phyloP scores from a whole-genome alignment of 495 filamentous ascomycete genomes.

The Talaromyces borbonicus region DNA sequence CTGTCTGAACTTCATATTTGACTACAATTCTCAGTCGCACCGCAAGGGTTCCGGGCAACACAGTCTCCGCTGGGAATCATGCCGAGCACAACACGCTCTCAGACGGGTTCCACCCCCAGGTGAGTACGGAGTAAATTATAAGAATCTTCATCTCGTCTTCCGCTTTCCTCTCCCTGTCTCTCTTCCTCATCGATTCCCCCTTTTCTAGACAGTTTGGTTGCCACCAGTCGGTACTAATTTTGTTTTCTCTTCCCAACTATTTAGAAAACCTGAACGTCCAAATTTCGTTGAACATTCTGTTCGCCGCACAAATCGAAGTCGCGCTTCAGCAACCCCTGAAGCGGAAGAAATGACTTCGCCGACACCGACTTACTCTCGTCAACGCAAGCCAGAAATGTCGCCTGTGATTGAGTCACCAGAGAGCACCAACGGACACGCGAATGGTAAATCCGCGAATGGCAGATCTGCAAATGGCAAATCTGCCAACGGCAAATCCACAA shows the following conservation, averaged over 20 bases:
- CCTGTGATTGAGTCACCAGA: slow-evolving; percentile 23
- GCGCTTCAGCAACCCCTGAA: slow-evolving; percentile 23
- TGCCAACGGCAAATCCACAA: slow-evolving; percentile 29
- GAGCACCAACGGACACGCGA: slow-evolving; percentile 34
- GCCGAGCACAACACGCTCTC: slow-evolving; percentile 40
- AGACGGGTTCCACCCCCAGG: slow-evolving; percentile 42
- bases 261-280: slow-evolving; percentile 46
- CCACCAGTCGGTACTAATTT: no score
- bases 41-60: slow-evolving; percentile 3
- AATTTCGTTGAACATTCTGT: slow-evolving; percentile 51
- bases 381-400: slow-evolving; percentile 23
- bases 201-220: background rate
- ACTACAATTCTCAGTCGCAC: slow-evolving; percentile 2
- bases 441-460: slow-evolving; percentile 14
- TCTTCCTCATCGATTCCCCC: slow-evolving; percentile 11
- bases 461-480: slow-evolving; percentile 12
- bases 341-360: slow-evolving; percentile 21
- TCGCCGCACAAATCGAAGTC: slow-evolving; percentile 34
- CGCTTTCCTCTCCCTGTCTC: background rate
- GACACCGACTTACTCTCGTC: slow-evolving; percentile 22
- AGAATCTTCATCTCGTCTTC: background rate
- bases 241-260: slow-evolving; percentile 1
- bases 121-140: slow-evolving; percentile 20
- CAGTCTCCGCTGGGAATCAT: slow-evolving; percentile 1
- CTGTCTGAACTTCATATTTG: background rate